Base-by-base conservation (phyloP, 139 green algal species). In the Medakamo hakoo region DNA sequence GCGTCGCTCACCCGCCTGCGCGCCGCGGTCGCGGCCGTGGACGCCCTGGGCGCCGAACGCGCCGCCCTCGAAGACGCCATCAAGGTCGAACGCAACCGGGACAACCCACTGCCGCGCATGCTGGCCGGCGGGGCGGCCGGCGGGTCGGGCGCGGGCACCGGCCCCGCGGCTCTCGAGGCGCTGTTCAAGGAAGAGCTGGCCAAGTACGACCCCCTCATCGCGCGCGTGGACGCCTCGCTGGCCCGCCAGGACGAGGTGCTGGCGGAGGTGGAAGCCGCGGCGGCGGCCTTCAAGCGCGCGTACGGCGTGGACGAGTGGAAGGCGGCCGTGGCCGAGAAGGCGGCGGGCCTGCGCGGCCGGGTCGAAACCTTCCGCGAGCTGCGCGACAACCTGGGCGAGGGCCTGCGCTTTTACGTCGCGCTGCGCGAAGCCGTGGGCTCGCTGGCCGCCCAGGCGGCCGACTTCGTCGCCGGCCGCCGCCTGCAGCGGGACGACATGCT, bases 81-180 rank as follows among this genome's bases (percentile, higher is more conserved):
- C 16, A 86, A 86, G 66, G 71, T 67, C 29, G 2, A 57, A 16
- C n/a, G 60, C 72, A 75, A 63, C 57, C 80, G 76, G 58, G 89
- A 96, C 78, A 92, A 96, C 80, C 84, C 96, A 48, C 73, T 96
- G 73, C 81, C 84, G 20, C 80, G 81, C 66, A 73, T 96, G 62
- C 89, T 96, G 88, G 73, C 77, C 19, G 69, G 60, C 16, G 40
- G 59, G 4, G 65, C 63, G 58, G 32, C 65, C 64, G n/a, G n/a
- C n/a, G 59, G 57, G 25, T 57, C 57, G 22, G 25, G 56, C 2
- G 49, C 59, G 56, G 63, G 18, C 56, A 25, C 9, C 25, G 40
- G 5, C 0, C 14, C 24, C 1, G 58, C 27, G 27, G 27, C 26
- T 1, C 57, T 31, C 14, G 83, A 93, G 23, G 63, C 73, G 25